Evolutionary conservation across 768 basidiomycete genomes (phyloP), one percentile per base, ranked within the genome.

Genomic region (Calocera cornea): DNA sequence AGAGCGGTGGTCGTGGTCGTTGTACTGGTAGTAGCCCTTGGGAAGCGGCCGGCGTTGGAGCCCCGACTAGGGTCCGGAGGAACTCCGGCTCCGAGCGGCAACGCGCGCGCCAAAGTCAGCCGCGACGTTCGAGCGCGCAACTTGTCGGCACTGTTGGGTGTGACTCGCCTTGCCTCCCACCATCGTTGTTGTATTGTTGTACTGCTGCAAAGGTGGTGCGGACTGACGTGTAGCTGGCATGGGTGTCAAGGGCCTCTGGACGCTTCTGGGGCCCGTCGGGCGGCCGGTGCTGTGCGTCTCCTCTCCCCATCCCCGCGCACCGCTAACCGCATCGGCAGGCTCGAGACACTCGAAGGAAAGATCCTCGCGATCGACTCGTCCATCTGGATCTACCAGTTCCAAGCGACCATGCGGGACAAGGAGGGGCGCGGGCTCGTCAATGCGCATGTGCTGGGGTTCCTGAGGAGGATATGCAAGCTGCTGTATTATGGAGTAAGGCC

Each of bases 351-450:
- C 74, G 94, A 95, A 73, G 94, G 93, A n/a, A 95, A 94, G 75
- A 80, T 86, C 11, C 85, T 99, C 79, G 97, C 97, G 1, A 98
- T 99, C 67, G 97, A 99, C 77, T 97, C 95, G 2, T 97, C 93
- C 71, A 98, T 99, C 70, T 99, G 97, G 97, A 87, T 99, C 66
- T 99, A 99, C 77, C 97, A 99, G 76, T 99, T 99, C 74, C 95
- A 98, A 78, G 95, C 95, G 24, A 97, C 97, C 10, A 97, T 98
- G 95, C 86, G 97, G 27, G 95, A 95, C 77, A 97, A 93, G 74
- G 93, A 97, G 68, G 97, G 97, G 31, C 86, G 87, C 27, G 90
- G 84, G 14, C 79, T 99, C 49, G 84, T 89, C 65, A 97, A 97
- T 73, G 95, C 95, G 0, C 97, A 97, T 77, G 87, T 99, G 17